Base-by-base conservation (phyloP, 108 stramenopile species). In the Conticribra weissflogii region DNA sequence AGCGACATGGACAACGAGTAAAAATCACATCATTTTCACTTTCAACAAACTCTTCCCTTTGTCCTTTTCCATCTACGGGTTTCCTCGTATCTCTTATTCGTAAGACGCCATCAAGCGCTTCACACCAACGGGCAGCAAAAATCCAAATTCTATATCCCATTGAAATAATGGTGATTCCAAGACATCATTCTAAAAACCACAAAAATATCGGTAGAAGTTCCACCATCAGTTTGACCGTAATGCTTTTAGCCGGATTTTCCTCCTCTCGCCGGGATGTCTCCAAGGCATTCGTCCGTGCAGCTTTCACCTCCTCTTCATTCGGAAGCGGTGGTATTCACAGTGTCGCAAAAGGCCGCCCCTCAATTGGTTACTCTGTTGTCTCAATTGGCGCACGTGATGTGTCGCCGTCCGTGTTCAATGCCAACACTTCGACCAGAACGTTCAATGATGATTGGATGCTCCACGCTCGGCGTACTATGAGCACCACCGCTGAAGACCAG, bases 401-500 rank as follows among this genome's bases (percentile, higher is more conserved):
- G n/a, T n/a, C n/a, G n/a, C n/a, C n/a, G n/a, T n/a, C n/a, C n/a
- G n/a, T n/a, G 36, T 12, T 41, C 36, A 41, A 41, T 41, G 36
- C 36, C n/a, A n/a, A 41, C 36, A 12, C 12, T 41, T 12, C 36
- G 8, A 41, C 36, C 36, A 41, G 36, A 41, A 41, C n/a, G n/a
- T n/a, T n/a, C n/a, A n/a, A n/a, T n/a, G n/a, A n/a, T n/a, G n/a
- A 41, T 41, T 12, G 8, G 36, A 41, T 41, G 36, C 36, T 41
- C 12, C 12, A 41, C 12, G 36, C 36, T 41, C 36, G 36, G 12
- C 36, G 36, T 9, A 12, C 36, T 12, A 41, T 41, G 36, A 41
- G 36, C 24, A 25, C 69, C 16, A 60, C 69, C 5, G 71, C 60
- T 2, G 51, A 64, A 29, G 73, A 74, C 23, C 34, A 34, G 3